Conservation (phyloP, 2,329 filamentous ascomycete genomes). For the Allantophomopsis cytisporea region DNA sequence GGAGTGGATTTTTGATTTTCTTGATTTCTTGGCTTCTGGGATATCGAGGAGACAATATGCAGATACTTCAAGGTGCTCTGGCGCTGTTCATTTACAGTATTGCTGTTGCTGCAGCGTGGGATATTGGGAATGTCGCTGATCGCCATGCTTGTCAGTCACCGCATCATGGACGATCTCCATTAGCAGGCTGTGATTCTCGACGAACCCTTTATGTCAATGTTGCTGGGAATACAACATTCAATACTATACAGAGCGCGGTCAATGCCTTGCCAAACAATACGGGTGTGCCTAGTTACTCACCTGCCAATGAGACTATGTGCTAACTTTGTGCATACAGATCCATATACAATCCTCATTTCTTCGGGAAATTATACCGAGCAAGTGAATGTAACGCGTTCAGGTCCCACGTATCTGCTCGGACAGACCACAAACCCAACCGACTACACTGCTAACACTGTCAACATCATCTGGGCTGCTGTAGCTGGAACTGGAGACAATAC, state of each 20-base stretch:
- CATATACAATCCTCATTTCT: conserved; percentile 42
- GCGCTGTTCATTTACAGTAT: no score
- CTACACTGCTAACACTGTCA: conserved; percentile 29
- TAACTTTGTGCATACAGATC: conserved; percentile 5
- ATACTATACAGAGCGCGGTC: conserved; percentile 13
- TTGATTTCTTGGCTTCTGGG: no score
- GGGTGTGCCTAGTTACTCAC: conserved; percentile 4
- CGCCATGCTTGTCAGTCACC: conserved; percentile 9
- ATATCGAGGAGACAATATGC: no score
- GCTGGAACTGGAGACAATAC: conserved; percentile 42
- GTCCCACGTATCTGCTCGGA: conserved; percentile 48
- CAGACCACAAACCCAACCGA: conserved; percentile 18
- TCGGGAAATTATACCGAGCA: conserved; percentile 44
- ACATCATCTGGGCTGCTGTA: conserved; percentile 44
- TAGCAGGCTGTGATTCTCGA: conserved; percentile 11
- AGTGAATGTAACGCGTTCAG: conserved; percentile 48
- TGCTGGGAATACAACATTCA: conserved; percentile 6
- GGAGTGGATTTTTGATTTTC: no score
- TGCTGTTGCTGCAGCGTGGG: conserved; percentile 8
- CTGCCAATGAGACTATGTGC: not conserved
- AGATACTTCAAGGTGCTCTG: no score
- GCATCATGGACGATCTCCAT: conserved; percentile 6
- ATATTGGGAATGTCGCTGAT: conserved; percentile 10
- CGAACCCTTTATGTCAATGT: conserved; percentile 10
- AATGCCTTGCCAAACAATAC: conserved; percentile 13